Evolutionary conservation across 1,284 basidiomycete species (phyloP).

Genomic region (Pseudozyma tsukubaensis): DNA sequence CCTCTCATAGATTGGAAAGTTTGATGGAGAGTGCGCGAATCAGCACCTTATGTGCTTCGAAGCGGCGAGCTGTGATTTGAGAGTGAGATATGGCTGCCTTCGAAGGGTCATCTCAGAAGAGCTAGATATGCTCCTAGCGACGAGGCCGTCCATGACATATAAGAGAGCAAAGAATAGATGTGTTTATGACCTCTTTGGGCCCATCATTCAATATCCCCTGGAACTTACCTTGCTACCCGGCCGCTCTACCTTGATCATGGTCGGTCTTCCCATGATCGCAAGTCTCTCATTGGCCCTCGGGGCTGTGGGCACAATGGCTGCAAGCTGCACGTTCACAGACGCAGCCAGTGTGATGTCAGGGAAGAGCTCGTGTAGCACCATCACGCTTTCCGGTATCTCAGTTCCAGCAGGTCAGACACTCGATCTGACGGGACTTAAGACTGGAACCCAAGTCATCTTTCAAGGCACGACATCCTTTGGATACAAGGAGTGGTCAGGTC

Average conservation of each 20-base stretch:
- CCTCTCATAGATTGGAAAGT: too few relatives aligned
- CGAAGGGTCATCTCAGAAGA: too few relatives aligned
- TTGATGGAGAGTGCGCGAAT: too few relatives aligned
- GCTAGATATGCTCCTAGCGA: too few relatives aligned
- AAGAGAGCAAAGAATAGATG: too few relatives aligned
- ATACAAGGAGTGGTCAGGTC: slow-evolving; percentile 36
- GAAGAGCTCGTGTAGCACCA: slow-evolving; percentile 29
- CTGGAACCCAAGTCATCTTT: slow-evolving; percentile 29
- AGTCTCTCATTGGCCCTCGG: slow-evolving; percentile 4
- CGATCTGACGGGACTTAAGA: slow-evolving; percentile 25
- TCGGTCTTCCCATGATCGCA: not conserved
- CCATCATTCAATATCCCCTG: too few relatives aligned
- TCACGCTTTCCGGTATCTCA: slow-evolving; percentile 34
- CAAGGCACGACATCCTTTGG: slow-evolving; percentile 39
- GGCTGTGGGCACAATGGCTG: not conserved
- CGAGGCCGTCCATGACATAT: too few relatives aligned
- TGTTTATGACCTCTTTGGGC: too few relatives aligned
- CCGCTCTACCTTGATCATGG: not conserved
- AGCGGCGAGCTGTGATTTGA: too few relatives aligned
- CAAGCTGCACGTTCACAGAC: slow-evolving; percentile 30
- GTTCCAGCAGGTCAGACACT: slow-evolving; percentile 40
- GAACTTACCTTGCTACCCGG: too few relatives aligned
- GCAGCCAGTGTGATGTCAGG: slow-evolving; percentile 16
- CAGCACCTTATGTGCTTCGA: too few relatives aligned
- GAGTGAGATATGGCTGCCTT: too few relatives aligned